Evolutionary conservation across 192 early-diverging fungal genomes (phyloP).

Genomic region (Kickxella alabastrina): DNA sequence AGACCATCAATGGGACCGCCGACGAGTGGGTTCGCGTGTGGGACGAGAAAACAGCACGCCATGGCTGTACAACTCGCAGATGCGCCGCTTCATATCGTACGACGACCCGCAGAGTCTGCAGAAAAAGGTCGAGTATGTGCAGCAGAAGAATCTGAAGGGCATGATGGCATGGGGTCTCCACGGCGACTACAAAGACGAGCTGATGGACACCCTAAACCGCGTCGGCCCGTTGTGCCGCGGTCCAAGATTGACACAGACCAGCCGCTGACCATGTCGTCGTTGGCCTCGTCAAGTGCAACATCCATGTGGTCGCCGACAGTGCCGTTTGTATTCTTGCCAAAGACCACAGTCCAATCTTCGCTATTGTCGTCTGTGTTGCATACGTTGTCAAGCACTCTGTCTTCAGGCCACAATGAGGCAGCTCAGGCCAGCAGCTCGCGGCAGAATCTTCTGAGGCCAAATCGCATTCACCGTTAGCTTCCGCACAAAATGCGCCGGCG

Average conservation of each 20-base stretch:
- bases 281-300: not conserved
- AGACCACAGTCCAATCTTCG: not conserved
- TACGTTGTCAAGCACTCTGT: too few species aligned
- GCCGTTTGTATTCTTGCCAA: conserved; percentile 1
- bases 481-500: not conserved
- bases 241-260: conserved; percentile 17
- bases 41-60: conserved; percentile 56
- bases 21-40: conserved; percentile 57
- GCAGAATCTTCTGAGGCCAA: not conserved
- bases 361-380: conserved; percentile 3
- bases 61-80: conserved; percentile 56
- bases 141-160: conserved; percentile 54
- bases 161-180: conserved; percentile 61
- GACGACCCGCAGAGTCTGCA: conserved; percentile 68
- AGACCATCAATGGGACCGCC: conserved; percentile 32
- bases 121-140: conserved; percentile 59
- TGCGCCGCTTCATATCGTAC: conserved; percentile 69
- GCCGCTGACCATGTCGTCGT: not conserved
- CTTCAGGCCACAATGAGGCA: too few species aligned
- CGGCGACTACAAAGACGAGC: conserved; percentile 54
- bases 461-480: not conserved
- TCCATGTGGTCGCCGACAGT: conserved; percentile 2
- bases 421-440: too few species aligned
- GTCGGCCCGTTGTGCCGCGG: conserved; percentile 45
- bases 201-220: conserved; percentile 31